Evolutionary conservation across 2,329 filamentous ascomycete genomes (phyloP), one percentile per base, ranked within the genome.

Genomic region (Aspergillus unguis): DNA sequence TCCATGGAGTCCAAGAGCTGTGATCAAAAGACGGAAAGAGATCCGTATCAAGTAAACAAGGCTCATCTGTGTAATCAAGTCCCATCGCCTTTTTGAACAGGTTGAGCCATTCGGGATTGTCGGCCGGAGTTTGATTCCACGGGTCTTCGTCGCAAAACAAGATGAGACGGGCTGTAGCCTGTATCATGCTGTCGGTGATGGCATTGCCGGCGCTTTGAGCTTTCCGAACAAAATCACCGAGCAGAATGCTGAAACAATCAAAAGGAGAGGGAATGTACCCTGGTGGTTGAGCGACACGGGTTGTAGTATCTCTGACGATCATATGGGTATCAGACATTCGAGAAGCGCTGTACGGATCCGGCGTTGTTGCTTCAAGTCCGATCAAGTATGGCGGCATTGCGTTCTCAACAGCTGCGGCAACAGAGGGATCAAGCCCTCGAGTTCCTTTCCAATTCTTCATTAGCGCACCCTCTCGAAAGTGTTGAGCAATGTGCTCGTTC

Each of bases 91-190:
- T 6, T 29, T 46, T 52, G 29, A 52, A 52, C 7, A 52, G 5
- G 11, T 28, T 26, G 29, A 52, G 36, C 49, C 49, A 52, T 31
- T 52, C 49, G 1, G 35, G 50, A 32, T 65, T 67, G 44, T 72
- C 68, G 5, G 69, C 70, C 37, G 67, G 59, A 1, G 68, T 71
- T 48, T 72, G 68, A 43, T 71, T 70, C 68, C 68, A 71, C 1
- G 64, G 57, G 48, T 72, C 68, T 6, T 69, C 66, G 6, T 62
- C 58, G 7, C 58, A 63, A 25, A 64, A 72, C 35, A 71, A 59
- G 6, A 71, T 49, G 23, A 35, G 62, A 32, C 68, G 59, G 3
- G 64, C 68, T 9, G 69, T 62, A 7, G 64, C 58, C 45, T 69
- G 69, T 7, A 71, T 58, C 38, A 63, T 64, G 32, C 67, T 62